phyloP scores from a whole-genome alignment of 371 early-diverging fungal species.

The Mortierella sp. region DNA sequence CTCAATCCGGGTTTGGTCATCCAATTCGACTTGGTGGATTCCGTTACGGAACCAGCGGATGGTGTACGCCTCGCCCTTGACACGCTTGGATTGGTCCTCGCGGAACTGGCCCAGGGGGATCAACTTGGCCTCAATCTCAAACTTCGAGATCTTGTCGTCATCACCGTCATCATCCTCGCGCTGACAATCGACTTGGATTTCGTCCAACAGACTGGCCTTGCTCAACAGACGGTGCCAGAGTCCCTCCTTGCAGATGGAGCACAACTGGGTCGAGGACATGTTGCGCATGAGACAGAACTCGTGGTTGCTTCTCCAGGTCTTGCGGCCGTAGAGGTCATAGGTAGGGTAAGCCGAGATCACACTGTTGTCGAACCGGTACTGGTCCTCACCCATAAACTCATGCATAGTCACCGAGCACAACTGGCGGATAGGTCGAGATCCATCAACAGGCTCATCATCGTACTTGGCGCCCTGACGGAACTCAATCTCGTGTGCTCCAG shows the following conservation, averaged over 20 bases:
- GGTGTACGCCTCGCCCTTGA: slow-evolving; percentile 37
- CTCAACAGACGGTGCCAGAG: slow-evolving; percentile 66
- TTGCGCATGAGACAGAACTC: slow-evolving; percentile 74
- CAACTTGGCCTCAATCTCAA: slow-evolving; percentile 37
- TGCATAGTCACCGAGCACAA: slow-evolving; percentile 68
- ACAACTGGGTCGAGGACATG: slow-evolving; percentile 64
- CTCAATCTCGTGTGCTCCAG: slow-evolving; percentile 56
- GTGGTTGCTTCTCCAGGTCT: slow-evolving; percentile 67
- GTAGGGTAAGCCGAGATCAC: slow-evolving; percentile 66
- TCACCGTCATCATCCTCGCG: slow-evolving; percentile 13
- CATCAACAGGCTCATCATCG: slow-evolving; percentile 38
- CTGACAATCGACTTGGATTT: slow-evolving; percentile 49
- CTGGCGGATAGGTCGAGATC: slow-evolving; percentile 62
- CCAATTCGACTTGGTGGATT: slow-evolving; percentile 28
- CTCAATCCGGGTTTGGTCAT: slow-evolving; percentile 30
- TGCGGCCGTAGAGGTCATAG: slow-evolving; percentile 50
- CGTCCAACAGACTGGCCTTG: slow-evolving; percentile 65
- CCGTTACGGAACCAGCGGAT: slow-evolving; percentile 59
- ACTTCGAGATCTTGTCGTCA: slow-evolving; percentile 8
- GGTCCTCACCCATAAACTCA: slow-evolving; percentile 64
- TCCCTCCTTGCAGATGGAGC: slow-evolving; percentile 72
- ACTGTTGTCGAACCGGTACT: slow-evolving; percentile 58
- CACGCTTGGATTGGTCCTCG: slow-evolving; percentile 36
- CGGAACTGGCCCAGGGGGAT: slow-evolving; percentile 66
- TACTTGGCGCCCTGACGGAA: slow-evolving; percentile 54